These are phyloP conservation scores for Coemansia sp. DNA, from an alignment of 192 early-diverging fungal species.

Conservation along the genomic window DNA sequence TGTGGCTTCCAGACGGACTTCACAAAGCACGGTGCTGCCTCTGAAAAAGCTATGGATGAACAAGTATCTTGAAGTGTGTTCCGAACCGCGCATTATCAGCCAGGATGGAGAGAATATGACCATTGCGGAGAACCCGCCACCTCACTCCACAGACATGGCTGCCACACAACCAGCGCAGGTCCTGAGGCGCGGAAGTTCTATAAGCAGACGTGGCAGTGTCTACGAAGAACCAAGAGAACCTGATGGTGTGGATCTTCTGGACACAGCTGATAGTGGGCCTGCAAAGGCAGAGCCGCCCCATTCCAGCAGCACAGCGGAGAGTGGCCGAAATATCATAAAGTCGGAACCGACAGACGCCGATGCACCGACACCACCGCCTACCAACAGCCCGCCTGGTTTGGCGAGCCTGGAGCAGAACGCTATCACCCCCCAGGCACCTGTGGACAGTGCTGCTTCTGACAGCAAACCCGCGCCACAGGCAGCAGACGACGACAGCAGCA, in stretches of 20 bases:
- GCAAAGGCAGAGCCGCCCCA: not conserved
- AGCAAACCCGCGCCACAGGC: not conserved
- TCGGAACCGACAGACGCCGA: slow-evolving; percentile 42
- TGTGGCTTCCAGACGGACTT: not conserved
- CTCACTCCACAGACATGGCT: not conserved
- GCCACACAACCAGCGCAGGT: not conserved
- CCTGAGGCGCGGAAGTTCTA: not conserved
- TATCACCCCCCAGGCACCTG: not conserved
- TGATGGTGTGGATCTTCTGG: not conserved
- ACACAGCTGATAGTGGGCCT: not conserved
- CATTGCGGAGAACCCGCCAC: not conserved
- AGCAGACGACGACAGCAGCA: not conserved
- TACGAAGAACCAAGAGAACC: not conserved
- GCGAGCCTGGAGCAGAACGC: not conserved
- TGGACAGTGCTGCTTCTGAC: not conserved
- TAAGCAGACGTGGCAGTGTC: not conserved
- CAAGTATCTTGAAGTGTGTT: slow-evolving; percentile 32
- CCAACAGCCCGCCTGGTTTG: slow-evolving; percentile 8
- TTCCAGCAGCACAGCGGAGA: not conserved
- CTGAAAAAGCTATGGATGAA: slow-evolving; percentile 54
- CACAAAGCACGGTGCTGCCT: slow-evolving; percentile 18
- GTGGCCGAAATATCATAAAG: slow-evolving; percentile 14
- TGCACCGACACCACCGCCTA: slow-evolving; percentile 39
- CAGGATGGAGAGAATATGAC: slow-evolving; percentile 11
- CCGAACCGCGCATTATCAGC: slow-evolving; percentile 5